phyloP scores from a whole-genome alignment of 2,329 filamentous ascomycete genomes.

The Aspergillus intermedius region DNA sequence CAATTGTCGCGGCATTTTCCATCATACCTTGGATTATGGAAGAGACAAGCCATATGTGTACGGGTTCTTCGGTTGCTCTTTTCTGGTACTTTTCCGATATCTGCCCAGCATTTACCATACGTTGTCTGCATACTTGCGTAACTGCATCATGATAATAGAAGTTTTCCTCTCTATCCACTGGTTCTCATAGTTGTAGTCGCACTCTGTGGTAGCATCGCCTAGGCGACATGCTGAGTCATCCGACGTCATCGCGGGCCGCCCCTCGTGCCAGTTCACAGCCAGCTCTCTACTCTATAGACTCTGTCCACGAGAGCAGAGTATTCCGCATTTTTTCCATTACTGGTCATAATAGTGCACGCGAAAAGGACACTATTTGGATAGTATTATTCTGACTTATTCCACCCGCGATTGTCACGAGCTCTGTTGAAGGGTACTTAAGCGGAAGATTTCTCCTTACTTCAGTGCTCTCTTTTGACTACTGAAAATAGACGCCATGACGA shows the following conservation, averaged over 20 bases:
- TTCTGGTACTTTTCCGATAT: no score
- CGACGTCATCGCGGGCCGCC: not conserved
- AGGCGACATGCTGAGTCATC: not conserved
- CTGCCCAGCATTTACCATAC: no score
- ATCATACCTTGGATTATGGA: no score
- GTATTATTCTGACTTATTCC: not conserved
- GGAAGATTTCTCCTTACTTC: not conserved
- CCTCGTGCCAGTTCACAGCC: not conserved
- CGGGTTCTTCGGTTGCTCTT: no score
- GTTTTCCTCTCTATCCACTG: no score
- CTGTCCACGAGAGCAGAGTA: not conserved
- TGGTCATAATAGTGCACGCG: no score
- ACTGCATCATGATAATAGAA: no score
- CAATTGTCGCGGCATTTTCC: no score
- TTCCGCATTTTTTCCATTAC: not conserved
- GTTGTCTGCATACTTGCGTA: no score
- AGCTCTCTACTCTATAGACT: no score
- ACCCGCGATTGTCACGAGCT: not conserved
- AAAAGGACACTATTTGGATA: no score
- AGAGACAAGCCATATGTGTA: no score
- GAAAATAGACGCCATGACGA: slow-evolving; percentile 14
- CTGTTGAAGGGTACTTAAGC: not conserved
- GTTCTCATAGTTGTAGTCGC: not conserved
- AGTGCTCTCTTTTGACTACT: not conserved
- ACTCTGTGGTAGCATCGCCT: not conserved